A percentile compares a stretch with the other conserved stretches of the same genome.
Conservation (phyloP, 2,329 filamentous ascomycete genomes). For the Talaromyces sp. region DNA sequence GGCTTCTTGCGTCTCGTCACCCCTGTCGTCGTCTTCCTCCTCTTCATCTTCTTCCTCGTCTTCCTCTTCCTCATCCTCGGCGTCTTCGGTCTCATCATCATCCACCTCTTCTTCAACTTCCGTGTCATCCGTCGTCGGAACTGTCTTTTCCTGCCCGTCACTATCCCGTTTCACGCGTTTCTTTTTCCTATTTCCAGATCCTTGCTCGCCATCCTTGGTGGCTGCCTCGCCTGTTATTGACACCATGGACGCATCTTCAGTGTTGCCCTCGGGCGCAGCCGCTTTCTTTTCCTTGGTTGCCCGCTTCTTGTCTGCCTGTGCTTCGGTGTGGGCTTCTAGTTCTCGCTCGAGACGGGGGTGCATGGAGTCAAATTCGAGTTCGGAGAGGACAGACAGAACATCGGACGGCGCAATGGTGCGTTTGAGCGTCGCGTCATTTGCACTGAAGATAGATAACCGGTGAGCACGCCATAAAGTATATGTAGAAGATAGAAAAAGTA, state of each 20-base stretch:
- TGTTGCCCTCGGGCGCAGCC: constrained; percentile 19
- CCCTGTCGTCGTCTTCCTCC: constrained; percentile 16
- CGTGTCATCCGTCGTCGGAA: constrained; percentile 15
- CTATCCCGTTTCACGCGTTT: constrained; percentile 12
- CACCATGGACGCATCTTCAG: not conserved
- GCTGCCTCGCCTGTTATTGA: not conserved
- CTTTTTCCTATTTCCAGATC: constrained; percentile 2
- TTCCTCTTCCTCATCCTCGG: constrained; percentile 3
- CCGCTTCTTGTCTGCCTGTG: constrained; percentile 25
- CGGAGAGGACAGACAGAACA: constrained; percentile 54
- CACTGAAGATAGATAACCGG: constrained; percentile 33
- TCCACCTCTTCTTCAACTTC: constrained; percentile 19
- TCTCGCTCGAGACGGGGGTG: constrained; percentile 54
- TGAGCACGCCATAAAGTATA: not conserved
- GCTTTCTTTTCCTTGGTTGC: constrained; percentile 41
- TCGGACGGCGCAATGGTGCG: constrained; percentile 58
- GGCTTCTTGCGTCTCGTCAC: constrained; percentile 18
- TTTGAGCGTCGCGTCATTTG: constrained; percentile 57
- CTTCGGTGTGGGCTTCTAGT: constrained; percentile 43
- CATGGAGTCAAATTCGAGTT: constrained; percentile 58
- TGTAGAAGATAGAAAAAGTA: not conserved
- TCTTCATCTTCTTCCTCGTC: constrained; percentile 16
- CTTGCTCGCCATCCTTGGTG: constrained; percentile 7
- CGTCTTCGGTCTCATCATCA: constrained; percentile 5
- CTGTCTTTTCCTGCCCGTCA: constrained; percentile 22